Conservation (phyloP, 805 yeast species). For the Suhomyces faveliae region DNA sequence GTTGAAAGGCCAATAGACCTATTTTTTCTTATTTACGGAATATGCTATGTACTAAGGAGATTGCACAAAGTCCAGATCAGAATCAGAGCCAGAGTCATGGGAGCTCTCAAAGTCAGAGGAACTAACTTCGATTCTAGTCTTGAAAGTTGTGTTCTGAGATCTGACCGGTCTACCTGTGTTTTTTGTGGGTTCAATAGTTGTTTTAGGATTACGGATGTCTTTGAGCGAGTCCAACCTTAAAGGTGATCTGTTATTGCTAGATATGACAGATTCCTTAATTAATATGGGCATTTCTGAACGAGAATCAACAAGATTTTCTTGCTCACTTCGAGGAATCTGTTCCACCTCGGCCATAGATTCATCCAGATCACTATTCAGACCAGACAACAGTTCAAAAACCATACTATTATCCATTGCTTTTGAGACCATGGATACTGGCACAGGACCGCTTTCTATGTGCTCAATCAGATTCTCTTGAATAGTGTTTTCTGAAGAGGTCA, state of each 20-base stretch:
- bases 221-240: not conserved
- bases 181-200: not conserved
- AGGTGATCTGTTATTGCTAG: not conserved
- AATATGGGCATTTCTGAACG: not conserved
- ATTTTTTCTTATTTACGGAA: too few relatives aligned
- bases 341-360: too few relatives aligned
- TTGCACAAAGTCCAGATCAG: too few relatives aligned
- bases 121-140: not conserved
- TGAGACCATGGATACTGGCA: not conserved
- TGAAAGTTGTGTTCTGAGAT: too few relatives aligned
- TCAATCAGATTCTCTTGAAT: not conserved
- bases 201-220: not conserved
- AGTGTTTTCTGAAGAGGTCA: not conserved
- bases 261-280: not conserved
- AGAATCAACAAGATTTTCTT: not conserved
- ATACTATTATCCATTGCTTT: too few relatives aligned
- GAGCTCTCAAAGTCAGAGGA: conserved; percentile 3
- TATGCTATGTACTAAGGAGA: too few relatives aligned
- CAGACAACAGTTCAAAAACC: not conserved
- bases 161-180: not conserved
- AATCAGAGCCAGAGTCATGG: not conserved
- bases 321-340: too few relatives aligned
- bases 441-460: not conserved
- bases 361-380: not conserved
- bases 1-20: too few relatives aligned